A percentile compares a stretch with the other conserved stretches of the same genome.
phyloP scores from a whole-genome alignment of 2,329 filamentous ascomycete species.

The Metarhizium anisopliae region DNA sequence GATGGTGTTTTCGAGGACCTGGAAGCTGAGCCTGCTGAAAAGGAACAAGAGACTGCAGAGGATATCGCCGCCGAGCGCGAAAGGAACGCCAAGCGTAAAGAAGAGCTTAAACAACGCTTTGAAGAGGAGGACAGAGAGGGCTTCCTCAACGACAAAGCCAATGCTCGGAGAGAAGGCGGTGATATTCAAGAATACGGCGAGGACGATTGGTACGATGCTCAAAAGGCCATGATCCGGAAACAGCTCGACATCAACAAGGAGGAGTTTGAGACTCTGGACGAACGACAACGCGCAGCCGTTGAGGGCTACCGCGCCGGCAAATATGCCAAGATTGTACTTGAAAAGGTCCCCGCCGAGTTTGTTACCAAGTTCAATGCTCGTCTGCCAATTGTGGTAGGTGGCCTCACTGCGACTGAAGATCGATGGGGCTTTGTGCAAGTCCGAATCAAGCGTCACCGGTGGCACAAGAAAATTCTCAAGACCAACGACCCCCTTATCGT shows the following conservation, averaged over 20 bases:
- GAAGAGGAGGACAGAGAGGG: constrained; percentile 98
- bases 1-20: constrained; percentile 82
- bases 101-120: constrained; percentile 88
- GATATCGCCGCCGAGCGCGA: constrained; percentile 80
- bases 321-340: constrained; percentile 84
- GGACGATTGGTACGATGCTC: constrained; percentile 96
- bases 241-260: constrained; percentile 94
- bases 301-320: constrained; percentile 89
- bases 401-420: constrained; percentile 88
- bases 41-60: constrained; percentile 32
- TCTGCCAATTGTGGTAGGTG: constrained; percentile 80
- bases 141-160: constrained; percentile 81
- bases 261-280: constrained; percentile 83
- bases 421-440: constrained; percentile 93
- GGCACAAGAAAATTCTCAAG: constrained; percentile 99
- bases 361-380: constrained; percentile 71
- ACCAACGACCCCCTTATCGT: constrained; percentile 97
- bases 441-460: constrained; percentile 91
- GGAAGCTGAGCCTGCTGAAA: constrained; percentile 40
- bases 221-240: constrained; percentile 91
- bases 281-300: constrained; percentile 69
- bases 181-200: constrained; percentile 79
- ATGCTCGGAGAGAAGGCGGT: constrained; percentile 60
- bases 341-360: constrained; percentile 87
- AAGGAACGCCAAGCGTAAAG: constrained; percentile 83